phyloP scores from a whole-genome alignment of 2,329 filamentous ascomycete genomes.

The Stachybotrys chartarum region DNA sequence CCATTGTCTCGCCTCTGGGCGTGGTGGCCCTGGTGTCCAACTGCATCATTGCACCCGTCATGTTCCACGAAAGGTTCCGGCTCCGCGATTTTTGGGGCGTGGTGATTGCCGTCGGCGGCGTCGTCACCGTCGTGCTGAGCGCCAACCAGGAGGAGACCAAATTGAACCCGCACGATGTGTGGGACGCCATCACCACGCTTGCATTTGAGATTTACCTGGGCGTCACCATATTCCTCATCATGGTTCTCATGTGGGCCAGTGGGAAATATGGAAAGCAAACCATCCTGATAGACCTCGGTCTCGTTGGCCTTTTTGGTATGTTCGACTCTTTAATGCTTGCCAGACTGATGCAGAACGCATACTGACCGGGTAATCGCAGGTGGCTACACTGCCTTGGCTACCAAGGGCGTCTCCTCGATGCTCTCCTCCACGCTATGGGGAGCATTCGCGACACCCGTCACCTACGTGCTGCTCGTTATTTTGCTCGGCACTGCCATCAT shows the following conservation, averaged over 20 bases:
- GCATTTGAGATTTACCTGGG: conserved; percentile 88
- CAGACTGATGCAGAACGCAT: no score
- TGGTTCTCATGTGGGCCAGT: conserved; percentile 73
- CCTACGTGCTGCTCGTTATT: conserved; percentile 75
- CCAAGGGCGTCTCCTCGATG: conserved; percentile 93
- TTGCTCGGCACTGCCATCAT: conserved; percentile 81
- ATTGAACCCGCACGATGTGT: conserved; percentile 83
- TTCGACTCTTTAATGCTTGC: conserved; percentile 9
- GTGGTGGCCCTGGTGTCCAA: conserved; percentile 97
- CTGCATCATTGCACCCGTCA: conserved; percentile 88
- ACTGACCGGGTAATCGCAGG: conserved; percentile 40
- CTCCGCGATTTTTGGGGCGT: conserved; percentile 82
- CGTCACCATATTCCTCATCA: conserved; percentile 67
- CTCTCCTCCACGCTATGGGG: conserved; percentile 85
- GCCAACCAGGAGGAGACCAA: conserved; percentile 86
- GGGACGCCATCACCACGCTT: conserved; percentile 77
- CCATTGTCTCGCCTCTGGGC: conserved; percentile 91
- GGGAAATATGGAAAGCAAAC: conserved; percentile 75
- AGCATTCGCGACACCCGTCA: conserved; percentile 85
- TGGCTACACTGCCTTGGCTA: conserved; percentile 93
- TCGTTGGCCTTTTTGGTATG: conserved; percentile 88
- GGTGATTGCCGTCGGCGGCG: conserved; percentile 76
- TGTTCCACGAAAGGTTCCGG: conserved; percentile 88
- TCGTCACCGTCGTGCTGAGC: conserved; percentile 87
- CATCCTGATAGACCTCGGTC: conserved; percentile 84